A percentile compares a stretch with the other conserved stretches of the same genome.
Conservation (phyloP, 2,329 filamentous ascomycete species). For the Trichoderma atrobrunneum region DNA sequence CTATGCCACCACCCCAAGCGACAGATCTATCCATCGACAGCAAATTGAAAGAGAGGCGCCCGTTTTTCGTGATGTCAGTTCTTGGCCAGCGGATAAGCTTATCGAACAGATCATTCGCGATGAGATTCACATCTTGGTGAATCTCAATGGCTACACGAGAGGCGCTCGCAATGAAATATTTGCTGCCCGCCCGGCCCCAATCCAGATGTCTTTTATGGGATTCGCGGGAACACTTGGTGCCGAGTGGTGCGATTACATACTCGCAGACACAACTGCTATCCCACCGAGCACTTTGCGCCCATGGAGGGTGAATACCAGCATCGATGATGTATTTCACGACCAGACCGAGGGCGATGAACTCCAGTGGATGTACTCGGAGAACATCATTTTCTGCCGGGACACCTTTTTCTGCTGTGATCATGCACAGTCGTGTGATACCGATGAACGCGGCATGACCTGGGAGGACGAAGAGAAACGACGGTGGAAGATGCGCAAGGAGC, state of each 20-base stretch:
- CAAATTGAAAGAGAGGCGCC: conserved; percentile 94
- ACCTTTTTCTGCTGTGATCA: conserved; percentile 99
- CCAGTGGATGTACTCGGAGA: conserved; percentile 94
- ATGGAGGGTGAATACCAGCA: conserved; percentile 68
- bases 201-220: conserved; percentile 99
- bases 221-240: conserved; percentile 94
- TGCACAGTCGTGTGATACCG: conserved; percentile 77
- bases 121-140: conserved; percentile 90
- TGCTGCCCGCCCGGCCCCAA: conserved; percentile 86
- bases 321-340: conserved; percentile 66
- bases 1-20: conserved; percentile 91
- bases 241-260: conserved; percentile 97
- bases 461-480: conserved; percentile 75
- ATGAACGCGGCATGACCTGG: conserved; percentile 70
- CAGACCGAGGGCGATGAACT: conserved; percentile 68
- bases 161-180: conserved; percentile 98
- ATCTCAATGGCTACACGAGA: conserved; percentile 96
- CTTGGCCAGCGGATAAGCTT: conserved; percentile 79
- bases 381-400: conserved; percentile 89
- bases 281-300: conserved; percentile 78
- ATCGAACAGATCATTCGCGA: conserved; percentile 84
- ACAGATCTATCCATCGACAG: conserved; percentile 81
- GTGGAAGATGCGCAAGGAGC: conserved; percentile 89
- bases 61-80: conserved; percentile 83
- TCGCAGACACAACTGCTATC: conserved; percentile 85